Evolutionary conservation across 129 eudicot species (phyloP).

Genomic region (Flaveria sonorensis): DNA sequence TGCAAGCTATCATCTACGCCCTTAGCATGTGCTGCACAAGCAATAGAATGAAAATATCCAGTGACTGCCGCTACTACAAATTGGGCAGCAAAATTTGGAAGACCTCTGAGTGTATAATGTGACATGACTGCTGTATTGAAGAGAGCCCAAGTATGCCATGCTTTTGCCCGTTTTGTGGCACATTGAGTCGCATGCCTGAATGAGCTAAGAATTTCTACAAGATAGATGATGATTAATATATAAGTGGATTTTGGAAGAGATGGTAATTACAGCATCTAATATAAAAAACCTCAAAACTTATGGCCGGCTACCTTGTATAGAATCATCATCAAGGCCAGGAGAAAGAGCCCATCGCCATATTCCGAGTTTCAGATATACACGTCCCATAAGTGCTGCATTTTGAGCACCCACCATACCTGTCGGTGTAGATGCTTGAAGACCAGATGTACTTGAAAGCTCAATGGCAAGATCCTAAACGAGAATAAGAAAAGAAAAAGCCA

Average conservation of each 20-base stretch:
- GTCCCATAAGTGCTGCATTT: slow-evolving; percentile 73
- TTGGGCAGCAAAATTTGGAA: slow-evolving; percentile 59
- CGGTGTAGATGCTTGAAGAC: slow-evolving; percentile 47
- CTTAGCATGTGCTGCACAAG: slow-evolving; percentile 87
- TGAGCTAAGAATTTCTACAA: slow-evolving; percentile 74
- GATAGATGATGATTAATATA: not conserved
- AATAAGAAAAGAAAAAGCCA: slow-evolving; percentile 3
- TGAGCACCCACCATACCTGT: slow-evolving; percentile 42
- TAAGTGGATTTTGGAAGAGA: slow-evolving; percentile 20
- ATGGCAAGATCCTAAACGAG: slow-evolving; percentile 63
- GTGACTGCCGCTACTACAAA: slow-evolving; percentile 96
- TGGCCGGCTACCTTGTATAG: slow-evolving; percentile 63
- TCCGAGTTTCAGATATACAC: slow-evolving; percentile 86
- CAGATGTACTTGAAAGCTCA: slow-evolving; percentile 62
- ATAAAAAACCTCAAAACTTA: slow-evolving; percentile 6
- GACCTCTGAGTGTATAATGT: slow-evolving; percentile 81
- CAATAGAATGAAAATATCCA: slow-evolving; percentile 98
- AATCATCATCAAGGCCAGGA: slow-evolving; percentile 84
- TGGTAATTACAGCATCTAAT: not conserved
- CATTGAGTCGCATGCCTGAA: slow-evolving; percentile 77
- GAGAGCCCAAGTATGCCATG: slow-evolving; percentile 99
- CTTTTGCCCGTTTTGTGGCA: slow-evolving; percentile 89
- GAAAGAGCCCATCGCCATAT: slow-evolving; percentile 92
- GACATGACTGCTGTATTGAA: slow-evolving; percentile 99
- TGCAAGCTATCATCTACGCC: slow-evolving; percentile 98